Evolutionary conservation across 805 yeast species (phyloP).

Genomic region (Lachancea cidri): DNA sequence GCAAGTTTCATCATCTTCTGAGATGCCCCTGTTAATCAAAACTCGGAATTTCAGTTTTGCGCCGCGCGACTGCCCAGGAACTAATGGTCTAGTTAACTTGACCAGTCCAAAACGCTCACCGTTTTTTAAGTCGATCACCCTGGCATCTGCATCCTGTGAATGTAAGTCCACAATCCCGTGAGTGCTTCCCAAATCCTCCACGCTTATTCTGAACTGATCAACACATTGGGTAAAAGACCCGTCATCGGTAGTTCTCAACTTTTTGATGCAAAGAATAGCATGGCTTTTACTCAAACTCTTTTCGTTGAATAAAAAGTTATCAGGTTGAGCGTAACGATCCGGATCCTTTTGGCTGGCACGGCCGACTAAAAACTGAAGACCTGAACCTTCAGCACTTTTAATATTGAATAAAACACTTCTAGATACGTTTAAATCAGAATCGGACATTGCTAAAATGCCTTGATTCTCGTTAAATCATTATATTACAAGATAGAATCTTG

Average conservation of each 20-base stretch:
- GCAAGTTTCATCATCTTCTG: conserved; percentile 6
- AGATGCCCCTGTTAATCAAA: conserved; percentile 6
- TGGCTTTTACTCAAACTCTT: conserved; percentile 21
- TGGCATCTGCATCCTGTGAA: conserved; percentile 14
- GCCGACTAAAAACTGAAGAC: conserved; percentile 17
- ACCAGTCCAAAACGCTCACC: conserved; percentile 25
- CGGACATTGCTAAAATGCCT: conserved; percentile 1
- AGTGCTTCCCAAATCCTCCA: conserved; percentile 20
- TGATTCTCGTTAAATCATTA: not conserved
- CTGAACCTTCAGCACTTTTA: conserved; percentile 4
- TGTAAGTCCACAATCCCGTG: conserved; percentile 25
- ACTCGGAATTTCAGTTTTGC: conserved; percentile 23
- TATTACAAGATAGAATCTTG: not conserved
- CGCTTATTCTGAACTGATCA: conserved; percentile 21
- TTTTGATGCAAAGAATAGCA: conserved; percentile 20
- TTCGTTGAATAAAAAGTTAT: conserved; percentile 20
- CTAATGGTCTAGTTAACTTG: conserved; percentile 12
- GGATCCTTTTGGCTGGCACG: conserved; percentile 17
- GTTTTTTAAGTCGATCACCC: conserved; percentile 22
- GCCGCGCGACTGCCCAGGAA: conserved; percentile 16
- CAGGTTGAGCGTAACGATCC: conserved; percentile 11
- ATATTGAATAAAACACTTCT: conserved; percentile 6
- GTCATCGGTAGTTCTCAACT: conserved; percentile 10
- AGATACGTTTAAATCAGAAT: conserved; percentile 1
- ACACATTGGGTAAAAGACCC: conserved; percentile 8